Percentiles rank a stretch among this genome's conserved stretches.
phyloP scores from a whole-genome alignment of 2,329 filamentous ascomycete species.

The Penicillium sp. region DNA sequence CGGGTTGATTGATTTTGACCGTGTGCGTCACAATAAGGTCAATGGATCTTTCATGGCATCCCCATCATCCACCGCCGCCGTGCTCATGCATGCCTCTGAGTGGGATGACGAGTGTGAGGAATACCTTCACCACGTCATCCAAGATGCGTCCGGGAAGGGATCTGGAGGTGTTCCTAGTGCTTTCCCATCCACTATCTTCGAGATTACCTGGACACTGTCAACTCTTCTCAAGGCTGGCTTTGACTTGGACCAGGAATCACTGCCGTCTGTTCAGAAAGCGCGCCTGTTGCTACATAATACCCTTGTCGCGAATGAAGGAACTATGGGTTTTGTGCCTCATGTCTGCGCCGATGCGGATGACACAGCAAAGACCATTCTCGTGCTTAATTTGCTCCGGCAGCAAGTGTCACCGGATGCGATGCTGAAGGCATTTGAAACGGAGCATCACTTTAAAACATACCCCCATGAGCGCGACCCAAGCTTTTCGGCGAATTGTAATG shows the following conservation, averaged over 20 bases:
- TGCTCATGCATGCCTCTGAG: conserved; percentile 30
- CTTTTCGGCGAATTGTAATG: conserved; percentile 39
- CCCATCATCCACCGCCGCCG: conserved; percentile 44
- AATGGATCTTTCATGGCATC: conserved; percentile 40
- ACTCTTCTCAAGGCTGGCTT: conserved; percentile 1
- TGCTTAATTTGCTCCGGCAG: conserved; percentile 12
- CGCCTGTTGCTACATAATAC: not conserved
- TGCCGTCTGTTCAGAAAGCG: not conserved
- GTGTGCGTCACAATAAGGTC: conserved; percentile 33
- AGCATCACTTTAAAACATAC: conserved; percentile 34
- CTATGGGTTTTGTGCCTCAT: conserved; percentile 17
- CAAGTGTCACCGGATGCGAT: conserved; percentile 17
- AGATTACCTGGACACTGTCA: conserved; percentile 24
- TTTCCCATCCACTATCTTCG: conserved; percentile 31
- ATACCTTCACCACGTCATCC: conserved; percentile 28
- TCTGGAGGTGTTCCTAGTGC: conserved; percentile 25
- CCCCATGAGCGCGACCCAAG: conserved; percentile 31
- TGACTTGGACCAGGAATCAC: not conserved
- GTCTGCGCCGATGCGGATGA: conserved; percentile 29
- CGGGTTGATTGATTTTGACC: conserved; percentile 39
- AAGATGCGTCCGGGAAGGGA: conserved; percentile 11
- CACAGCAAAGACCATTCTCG: conserved; percentile 23
- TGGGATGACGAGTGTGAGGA: conserved; percentile 38
- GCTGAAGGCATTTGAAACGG: conserved; percentile 29
- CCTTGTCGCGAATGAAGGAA: conserved; percentile 8